phyloP scores from a whole-genome alignment of 2,329 filamentous ascomycete genomes.

The Cladophialophora immunda region DNA sequence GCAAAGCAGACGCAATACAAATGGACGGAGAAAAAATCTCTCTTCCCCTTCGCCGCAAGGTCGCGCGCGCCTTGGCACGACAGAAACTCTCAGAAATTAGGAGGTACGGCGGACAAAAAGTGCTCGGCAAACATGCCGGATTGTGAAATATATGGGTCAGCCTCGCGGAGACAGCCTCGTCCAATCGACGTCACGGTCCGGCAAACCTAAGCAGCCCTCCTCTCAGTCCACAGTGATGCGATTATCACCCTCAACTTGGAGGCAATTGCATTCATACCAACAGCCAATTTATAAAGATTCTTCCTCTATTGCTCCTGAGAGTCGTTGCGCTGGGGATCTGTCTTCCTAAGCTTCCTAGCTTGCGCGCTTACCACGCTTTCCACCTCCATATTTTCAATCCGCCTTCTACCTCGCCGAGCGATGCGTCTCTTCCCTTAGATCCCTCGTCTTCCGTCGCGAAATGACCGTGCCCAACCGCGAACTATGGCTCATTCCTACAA shows the following conservation, averaged over 20 bases:
- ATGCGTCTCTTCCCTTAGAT: constrained; percentile 28
- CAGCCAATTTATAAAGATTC: not conserved
- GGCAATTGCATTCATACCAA: not conserved
- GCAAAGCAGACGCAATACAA: constrained; percentile 20
- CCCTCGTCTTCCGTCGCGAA: constrained; percentile 27
- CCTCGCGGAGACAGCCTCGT: constrained; percentile 3
- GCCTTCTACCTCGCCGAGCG: constrained; percentile 15
- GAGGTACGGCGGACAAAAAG: too few relatives aligned
- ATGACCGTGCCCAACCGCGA: constrained; percentile 34
- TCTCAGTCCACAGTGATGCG: not conserved
- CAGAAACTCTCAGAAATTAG: constrained; percentile 15
- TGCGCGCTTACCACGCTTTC: constrained; percentile 3
- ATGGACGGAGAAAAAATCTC: constrained; percentile 29
- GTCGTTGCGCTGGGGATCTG: not conserved
- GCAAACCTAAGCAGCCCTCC: not conserved
- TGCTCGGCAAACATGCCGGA: not conserved
- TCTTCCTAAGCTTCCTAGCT: not conserved
- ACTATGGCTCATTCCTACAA: constrained; percentile 34
- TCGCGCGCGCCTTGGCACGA: constrained; percentile 10
- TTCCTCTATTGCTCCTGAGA: not conserved
- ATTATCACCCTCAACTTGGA: constrained; percentile 2
- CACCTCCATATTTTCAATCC: constrained; percentile 4
- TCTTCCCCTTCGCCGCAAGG: constrained; percentile 11
- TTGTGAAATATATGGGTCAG: not conserved
- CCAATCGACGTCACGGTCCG: constrained; percentile 10